Percentiles rank a stretch among this genome's conserved stretches.
Conservation (phyloP, 1,139 yeast species). For the Kodamaea sp. region DNA sequence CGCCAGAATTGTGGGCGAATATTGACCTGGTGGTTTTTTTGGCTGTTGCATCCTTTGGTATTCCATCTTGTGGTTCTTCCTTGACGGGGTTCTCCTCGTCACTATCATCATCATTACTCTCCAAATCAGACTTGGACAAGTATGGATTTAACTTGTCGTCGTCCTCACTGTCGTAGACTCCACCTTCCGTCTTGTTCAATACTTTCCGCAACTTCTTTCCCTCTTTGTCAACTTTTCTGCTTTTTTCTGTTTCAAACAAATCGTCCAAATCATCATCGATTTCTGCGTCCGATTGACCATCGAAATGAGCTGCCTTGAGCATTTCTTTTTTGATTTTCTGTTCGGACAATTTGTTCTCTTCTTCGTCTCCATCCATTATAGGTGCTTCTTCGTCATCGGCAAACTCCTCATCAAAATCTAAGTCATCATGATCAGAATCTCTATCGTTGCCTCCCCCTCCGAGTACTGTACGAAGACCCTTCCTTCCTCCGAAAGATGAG, state of each 20-base stretch:
- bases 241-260: conserved; percentile 59
- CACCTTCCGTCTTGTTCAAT: conserved; percentile 83
- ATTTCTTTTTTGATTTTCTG: conserved; percentile 86
- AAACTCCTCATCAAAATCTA: conserved; percentile 95
- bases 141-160: conserved; percentile 74
- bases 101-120: conserved; percentile 48
- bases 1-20: conserved; percentile 51
- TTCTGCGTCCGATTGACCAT: conserved; percentile 60
- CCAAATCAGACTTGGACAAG: conserved; percentile 70
- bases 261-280: conserved; percentile 61
- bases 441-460: conserved; percentile 56
- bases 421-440: conserved; percentile 85
- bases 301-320: conserved; percentile 78
- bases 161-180: conserved; percentile 87
- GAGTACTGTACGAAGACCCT: conserved; percentile 59
- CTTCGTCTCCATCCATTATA: conserved; percentile 94
- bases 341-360: conserved; percentile 89
- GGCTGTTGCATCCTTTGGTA: conserved; percentile 13
- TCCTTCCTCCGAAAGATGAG: conserved; percentile 13
- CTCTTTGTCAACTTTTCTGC: conserved; percentile 85
- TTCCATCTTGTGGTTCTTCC: conserved; percentile 40
- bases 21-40: conserved; percentile 31
- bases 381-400: conserved; percentile 99
- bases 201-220: conserved; percentile 86
- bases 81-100: conserved; percentile 42